Percentiles rank a stretch among this genome's conserved stretches.
Conservation (phyloP, 768 basidiomycete species). For the Gautieria morchelliformis region DNA sequence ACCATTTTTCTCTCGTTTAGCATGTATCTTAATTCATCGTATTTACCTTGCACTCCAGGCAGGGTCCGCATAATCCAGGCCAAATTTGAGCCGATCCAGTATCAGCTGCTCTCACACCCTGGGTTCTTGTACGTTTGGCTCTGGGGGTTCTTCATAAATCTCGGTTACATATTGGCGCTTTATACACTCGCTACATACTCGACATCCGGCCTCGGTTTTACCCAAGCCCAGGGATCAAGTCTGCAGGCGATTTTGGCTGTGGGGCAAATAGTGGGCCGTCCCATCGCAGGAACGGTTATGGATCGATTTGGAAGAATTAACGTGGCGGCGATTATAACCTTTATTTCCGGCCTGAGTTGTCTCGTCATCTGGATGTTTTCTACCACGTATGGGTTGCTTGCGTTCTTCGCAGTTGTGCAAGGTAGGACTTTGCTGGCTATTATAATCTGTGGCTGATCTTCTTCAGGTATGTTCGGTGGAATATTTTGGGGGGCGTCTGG, state of each 20-base stretch:
- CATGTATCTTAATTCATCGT: not conserved
- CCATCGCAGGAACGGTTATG: constrained; percentile 18
- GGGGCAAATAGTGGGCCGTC: constrained; percentile 24
- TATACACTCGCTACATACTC: constrained; percentile 24
- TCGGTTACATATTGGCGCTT: constrained; percentile 23
- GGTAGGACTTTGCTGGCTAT: not conserved
- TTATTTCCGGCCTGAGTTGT: constrained; percentile 21
- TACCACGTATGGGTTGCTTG: constrained; percentile 13
- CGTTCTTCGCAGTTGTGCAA: not conserved
- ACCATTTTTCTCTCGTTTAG: not conserved
- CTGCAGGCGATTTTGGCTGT: constrained; percentile 18
- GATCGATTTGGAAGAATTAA: too few species aligned
- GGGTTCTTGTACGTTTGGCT: constrained; percentile 21
- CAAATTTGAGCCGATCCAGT: constrained; percentile 16
- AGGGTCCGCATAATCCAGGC: not conserved
- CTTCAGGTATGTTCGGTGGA: constrained; percentile 8
- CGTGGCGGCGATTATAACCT: constrained; percentile 19
- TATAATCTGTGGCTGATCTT: not conserved
- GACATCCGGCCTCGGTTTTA: constrained; percentile 18
- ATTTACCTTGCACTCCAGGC: not conserved
- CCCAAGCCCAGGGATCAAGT: constrained; percentile 20
- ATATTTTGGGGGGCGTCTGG: constrained; percentile 14
- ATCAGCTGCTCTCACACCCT: constrained; percentile 17
- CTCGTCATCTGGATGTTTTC: constrained; percentile 25
- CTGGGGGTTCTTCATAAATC: constrained; percentile 20